Conservation (phyloP, 164 flowering plant species). For the Piper longum region DNA sequence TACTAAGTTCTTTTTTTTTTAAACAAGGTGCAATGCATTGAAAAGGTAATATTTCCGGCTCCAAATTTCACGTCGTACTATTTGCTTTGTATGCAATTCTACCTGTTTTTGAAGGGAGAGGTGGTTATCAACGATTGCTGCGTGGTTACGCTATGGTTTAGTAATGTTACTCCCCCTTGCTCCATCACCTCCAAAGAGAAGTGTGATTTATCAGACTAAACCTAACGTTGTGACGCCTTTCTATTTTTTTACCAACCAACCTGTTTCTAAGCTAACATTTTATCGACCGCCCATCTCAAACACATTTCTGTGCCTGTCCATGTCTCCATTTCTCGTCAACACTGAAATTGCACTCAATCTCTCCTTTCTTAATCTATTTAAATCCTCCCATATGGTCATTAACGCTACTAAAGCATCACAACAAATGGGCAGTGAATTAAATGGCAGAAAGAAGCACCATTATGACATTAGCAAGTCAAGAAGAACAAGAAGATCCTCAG, state of each 20-base stretch:
- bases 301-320: not conserved
- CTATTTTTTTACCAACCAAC: not conserved
- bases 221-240: not conserved
- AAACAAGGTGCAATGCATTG: too few relatives aligned
- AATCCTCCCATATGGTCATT: not conserved
- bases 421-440: conserved; percentile 1
- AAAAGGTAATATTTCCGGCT: too few relatives aligned
- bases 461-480: conserved; percentile 2
- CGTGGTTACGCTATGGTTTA: not conserved
- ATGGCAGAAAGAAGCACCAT: not conserved
- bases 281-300: not conserved
- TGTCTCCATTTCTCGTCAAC: not conserved
- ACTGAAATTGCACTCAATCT: not conserved
- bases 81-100: too few relatives aligned
- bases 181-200: not conserved
- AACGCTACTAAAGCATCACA: too few relatives aligned
- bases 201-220: not conserved
- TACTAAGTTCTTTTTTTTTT: too few relatives aligned
- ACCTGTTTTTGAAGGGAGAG: too few relatives aligned
- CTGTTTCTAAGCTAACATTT: not conserved
- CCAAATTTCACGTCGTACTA: too few relatives aligned
- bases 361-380: not conserved
- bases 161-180: not conserved
- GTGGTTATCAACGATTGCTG: not conserved
- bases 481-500: conserved; percentile 1